Evolutionary conservation across 768 basidiomycete genomes (phyloP).

Genomic region (Pulveroboletus frians): DNA sequence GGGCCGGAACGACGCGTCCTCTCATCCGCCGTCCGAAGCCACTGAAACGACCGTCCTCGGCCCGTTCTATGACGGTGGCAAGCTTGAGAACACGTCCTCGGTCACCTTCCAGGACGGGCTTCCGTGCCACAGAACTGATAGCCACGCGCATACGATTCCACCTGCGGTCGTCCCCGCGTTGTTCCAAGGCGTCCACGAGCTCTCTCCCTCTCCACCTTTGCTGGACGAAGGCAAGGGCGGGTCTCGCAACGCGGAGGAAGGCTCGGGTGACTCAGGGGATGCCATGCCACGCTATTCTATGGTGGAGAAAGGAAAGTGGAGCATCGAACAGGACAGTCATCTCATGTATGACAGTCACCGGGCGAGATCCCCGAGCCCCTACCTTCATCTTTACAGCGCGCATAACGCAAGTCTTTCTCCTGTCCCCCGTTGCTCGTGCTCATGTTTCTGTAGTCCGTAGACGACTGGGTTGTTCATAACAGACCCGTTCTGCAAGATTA

Average conservation of each 20-base stretch:
- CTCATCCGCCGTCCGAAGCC: background rate
- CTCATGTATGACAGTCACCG: background rate
- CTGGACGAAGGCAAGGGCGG: background rate
- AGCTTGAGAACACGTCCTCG: constrained; percentile 10
- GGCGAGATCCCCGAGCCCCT: background rate
- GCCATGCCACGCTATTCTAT: constrained; percentile 1
- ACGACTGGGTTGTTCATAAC: constrained; percentile 23
- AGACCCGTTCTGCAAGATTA: constrained; percentile 23
- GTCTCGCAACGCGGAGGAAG: background rate
- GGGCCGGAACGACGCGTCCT: background rate
- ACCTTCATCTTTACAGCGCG: background rate
- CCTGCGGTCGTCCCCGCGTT: constrained; percentile 12
- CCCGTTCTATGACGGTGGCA: background rate
- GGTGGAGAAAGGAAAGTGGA: constrained; percentile 17
- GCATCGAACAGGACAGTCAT: background rate
- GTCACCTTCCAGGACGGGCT: constrained; percentile 8
- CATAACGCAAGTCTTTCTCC: constrained; percentile 5
- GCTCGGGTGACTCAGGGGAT: background rate
- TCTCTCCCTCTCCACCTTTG: background rate
- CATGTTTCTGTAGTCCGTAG: constrained; percentile 7
- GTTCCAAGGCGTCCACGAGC: constrained; percentile 5
- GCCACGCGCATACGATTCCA: constrained; percentile 11
- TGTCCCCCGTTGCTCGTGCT: background rate
- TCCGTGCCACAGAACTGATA: constrained; percentile 1
- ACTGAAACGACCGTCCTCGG: constrained; percentile 2